phyloP scores from a whole-genome alignment of 352 stramenopile species.

The Blastocystis sp. region DNA sequence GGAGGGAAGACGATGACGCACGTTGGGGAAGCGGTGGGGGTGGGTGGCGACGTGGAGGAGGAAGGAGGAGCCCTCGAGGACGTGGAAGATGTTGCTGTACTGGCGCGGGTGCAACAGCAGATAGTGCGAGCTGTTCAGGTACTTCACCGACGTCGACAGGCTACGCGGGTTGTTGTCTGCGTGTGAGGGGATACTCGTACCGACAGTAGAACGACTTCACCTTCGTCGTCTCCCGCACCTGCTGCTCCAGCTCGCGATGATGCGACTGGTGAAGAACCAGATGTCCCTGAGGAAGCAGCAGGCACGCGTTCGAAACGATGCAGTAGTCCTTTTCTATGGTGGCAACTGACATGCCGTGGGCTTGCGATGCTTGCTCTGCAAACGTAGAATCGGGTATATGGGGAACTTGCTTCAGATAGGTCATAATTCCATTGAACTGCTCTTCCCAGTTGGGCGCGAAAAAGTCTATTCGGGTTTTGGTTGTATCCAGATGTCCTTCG shows the following conservation, averaged over 20 bases:
- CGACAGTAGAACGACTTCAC: constrained; percentile 14
- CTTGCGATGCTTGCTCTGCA: neutral
- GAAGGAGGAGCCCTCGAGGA: neutral
- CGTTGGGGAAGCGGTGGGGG: constrained; percentile 12
- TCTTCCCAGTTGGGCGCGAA: neutral
- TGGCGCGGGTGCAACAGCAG: neutral
- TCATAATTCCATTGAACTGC: neutral
- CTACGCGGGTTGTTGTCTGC: neutral
- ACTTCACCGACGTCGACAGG: neutral
- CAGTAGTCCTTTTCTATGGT: neutral
- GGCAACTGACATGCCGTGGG: neutral
- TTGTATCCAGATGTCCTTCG: neutral
- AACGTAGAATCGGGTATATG: neutral
- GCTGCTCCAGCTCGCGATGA: neutral
- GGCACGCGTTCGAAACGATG: neutral
- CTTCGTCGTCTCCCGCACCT: neutral
- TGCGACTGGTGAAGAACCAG: neutral
- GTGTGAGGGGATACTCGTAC: neutral
- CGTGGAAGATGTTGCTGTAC: constrained; percentile 2
- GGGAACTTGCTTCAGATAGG: neutral
- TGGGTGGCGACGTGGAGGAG: neutral
- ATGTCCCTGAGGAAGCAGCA: neutral
- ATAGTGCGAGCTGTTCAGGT: neutral
- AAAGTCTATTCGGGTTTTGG: constrained; percentile 4
- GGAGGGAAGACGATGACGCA: neutral